Conservation (phyloP, 345 rosid genomes). For the Heritiera fomes region DNA sequence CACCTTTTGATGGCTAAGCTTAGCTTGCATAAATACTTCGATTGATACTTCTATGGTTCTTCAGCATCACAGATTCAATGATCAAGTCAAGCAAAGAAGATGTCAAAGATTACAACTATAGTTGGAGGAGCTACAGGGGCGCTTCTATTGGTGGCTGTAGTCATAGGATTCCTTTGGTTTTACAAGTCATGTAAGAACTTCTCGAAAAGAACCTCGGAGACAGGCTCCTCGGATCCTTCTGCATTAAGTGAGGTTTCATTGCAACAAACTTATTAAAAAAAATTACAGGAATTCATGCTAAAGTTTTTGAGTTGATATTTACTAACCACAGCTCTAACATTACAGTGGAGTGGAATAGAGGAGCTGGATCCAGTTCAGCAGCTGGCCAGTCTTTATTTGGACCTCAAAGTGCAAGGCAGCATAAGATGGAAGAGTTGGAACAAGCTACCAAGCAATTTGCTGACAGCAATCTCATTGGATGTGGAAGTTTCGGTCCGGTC, state of each 20-base stretch:
- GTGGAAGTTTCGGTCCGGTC: conserved; percentile 56
- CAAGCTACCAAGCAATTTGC: conserved; percentile 59
- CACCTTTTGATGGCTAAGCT: not conserved
- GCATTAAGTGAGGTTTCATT: conserved; percentile 38
- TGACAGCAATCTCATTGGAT: conserved; percentile 47
- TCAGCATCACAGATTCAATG: conserved; percentile 41
- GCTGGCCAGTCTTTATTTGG: conserved; percentile 30
- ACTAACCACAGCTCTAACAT: conserved; percentile 14
- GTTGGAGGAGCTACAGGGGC: conserved; percentile 48
- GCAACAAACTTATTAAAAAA: conserved; percentile 5
- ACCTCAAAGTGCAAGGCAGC: conserved; percentile 38
- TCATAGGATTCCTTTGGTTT: conserved; percentile 39
- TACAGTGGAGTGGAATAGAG: conserved; percentile 46
- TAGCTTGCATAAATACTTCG: not conserved
- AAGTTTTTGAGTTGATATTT: not conserved
- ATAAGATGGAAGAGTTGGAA: conserved; percentile 59
- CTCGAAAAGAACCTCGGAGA: conserved; percentile 44
- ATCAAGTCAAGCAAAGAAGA: conserved; percentile 29
- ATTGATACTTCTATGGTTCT: conserved; percentile 12
- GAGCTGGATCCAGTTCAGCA: conserved; percentile 38
- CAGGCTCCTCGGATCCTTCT: conserved; percentile 66
- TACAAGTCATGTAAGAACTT: conserved; percentile 37
- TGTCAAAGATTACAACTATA: conserved; percentile 44
- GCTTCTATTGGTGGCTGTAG: conserved; percentile 35
- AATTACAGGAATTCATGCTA: not conserved